Conservation (phyloP, 371 early-diverging fungal genomes). For the Mortierella sp. region DNA sequence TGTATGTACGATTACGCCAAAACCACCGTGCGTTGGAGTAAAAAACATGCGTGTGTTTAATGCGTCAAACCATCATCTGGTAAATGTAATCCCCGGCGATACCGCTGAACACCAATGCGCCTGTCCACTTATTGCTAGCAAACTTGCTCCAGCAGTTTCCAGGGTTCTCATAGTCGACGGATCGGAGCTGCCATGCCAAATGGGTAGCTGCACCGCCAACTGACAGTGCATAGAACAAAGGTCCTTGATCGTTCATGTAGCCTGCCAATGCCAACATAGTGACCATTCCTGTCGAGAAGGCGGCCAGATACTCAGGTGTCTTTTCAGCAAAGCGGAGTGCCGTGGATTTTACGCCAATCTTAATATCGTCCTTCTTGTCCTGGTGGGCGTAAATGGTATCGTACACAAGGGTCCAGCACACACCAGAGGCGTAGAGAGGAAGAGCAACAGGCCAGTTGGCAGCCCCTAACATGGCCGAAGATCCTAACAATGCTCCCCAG, state of each 20-base stretch:
- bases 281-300: slow-evolving; percentile 81
- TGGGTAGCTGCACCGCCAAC: slow-evolving; percentile 85
- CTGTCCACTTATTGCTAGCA: slow-evolving; percentile 83
- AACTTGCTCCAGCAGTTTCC: slow-evolving; percentile 82
- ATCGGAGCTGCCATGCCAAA: slow-evolving; percentile 86
- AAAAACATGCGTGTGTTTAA: not conserved
- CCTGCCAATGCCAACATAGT: slow-evolving; percentile 81
- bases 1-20: not conserved
- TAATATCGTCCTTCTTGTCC: slow-evolving; percentile 92
- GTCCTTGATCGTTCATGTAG: slow-evolving; percentile 83
- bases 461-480: slow-evolving; percentile 89
- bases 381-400: slow-evolving; percentile 98
- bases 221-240: slow-evolving; percentile 79
- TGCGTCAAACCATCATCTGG: slow-evolving; percentile 19
- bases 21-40: not conserved
- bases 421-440: slow-evolving; percentile 90
- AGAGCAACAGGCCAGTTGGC: slow-evolving; percentile 78
- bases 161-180: slow-evolving; percentile 78
- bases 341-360: slow-evolving; percentile 93
- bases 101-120: slow-evolving; percentile 81
- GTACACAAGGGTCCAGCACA: slow-evolving; percentile 96
- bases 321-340: slow-evolving; percentile 88
- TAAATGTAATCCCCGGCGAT: slow-evolving; percentile 70
- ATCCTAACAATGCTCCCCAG: slow-evolving; percentile 96
- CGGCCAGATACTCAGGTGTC: slow-evolving; percentile 79